Evolutionary conservation across 2,329 filamentous ascomycete genomes (phyloP).

Genomic region (Aspergillus sp.): DNA sequence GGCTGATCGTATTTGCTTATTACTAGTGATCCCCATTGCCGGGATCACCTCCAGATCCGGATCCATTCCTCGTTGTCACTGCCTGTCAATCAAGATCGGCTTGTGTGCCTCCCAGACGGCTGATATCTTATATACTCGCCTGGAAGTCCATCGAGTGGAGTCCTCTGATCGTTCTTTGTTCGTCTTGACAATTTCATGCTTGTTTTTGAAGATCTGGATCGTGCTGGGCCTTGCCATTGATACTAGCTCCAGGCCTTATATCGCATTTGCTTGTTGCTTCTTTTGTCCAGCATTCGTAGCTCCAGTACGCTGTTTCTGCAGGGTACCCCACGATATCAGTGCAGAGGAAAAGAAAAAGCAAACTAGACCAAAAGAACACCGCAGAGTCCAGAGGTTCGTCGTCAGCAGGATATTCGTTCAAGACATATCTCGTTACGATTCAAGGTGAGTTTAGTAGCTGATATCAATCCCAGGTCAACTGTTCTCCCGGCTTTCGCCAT

Average conservation of each 20-base stretch:
- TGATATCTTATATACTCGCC: constrained; percentile 13
- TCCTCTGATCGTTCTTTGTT: constrained; percentile 5
- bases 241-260: constrained; percentile 10
- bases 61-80: constrained; percentile 11
- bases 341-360: constrained; percentile 6
- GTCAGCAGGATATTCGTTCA: not conserved
- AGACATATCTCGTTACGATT: not conserved
- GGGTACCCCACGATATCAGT: not conserved
- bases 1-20: constrained; percentile 17
- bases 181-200: constrained; percentile 8
- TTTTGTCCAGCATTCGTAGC: constrained; percentile 4
- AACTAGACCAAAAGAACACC: not conserved
- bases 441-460: not conserved
- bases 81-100: constrained; percentile 8
- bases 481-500: not conserved
- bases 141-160: constrained; percentile 3
- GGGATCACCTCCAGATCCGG: constrained; percentile 14
- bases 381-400: not conserved
- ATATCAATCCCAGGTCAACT: not conserved
- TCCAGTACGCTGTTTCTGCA: not conserved
- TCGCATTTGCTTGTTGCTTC: constrained; percentile 20
- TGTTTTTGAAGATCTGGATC: constrained; percentile 16
- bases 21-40: constrained; percentile 17
- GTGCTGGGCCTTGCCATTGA: constrained; percentile 12
- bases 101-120: not conserved